These are phyloP conservation scores for Hanseniaspora gamundiae DNA, from an alignment of 1,139 yeast species.

Conservation along the genomic window DNA sequence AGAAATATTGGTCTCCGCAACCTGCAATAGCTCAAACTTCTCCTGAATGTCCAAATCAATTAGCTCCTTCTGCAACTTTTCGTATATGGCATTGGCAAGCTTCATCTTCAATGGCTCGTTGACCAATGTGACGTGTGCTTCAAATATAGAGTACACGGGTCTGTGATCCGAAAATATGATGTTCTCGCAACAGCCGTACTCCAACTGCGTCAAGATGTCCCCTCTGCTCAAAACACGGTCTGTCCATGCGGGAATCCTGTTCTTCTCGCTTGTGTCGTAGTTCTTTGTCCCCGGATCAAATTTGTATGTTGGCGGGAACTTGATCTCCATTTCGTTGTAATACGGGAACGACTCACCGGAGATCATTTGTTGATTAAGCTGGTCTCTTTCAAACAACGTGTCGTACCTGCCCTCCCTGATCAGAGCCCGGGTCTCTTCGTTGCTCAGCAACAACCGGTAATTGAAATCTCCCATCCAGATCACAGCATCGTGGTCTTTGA, in stretches of 20 bases:
- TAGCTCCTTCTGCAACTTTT: conserved; percentile 18
- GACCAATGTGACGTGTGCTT: conserved; percentile 53
- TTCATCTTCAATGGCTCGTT: conserved; percentile 51
- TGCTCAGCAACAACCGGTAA: conserved; percentile 65
- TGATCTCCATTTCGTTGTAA: conserved; percentile 68
- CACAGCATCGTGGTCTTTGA: conserved; percentile 74
- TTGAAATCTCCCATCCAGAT: conserved; percentile 97
- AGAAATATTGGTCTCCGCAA: conserved; percentile 9
- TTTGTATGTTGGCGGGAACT: conserved; percentile 84
- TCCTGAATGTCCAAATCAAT: conserved; percentile 22
- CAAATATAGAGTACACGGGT: conserved; percentile 76
- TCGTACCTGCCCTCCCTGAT: conserved; percentile 36
- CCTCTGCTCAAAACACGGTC: conserved; percentile 60
- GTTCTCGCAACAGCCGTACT: conserved; percentile 50
- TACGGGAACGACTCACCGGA: conserved; percentile 79
- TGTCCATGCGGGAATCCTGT: conserved; percentile 94
- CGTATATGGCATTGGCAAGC: conserved; percentile 50
- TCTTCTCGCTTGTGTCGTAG: conserved; percentile 86
- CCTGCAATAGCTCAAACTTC: conserved; percentile 28
- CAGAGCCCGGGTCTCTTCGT: conserved; percentile 58
- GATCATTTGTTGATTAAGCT: conserved; percentile 69
- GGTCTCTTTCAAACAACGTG: conserved; percentile 61
- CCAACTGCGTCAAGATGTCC: conserved; percentile 47
- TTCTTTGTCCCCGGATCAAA: conserved; percentile 77
- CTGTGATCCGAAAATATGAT: conserved; percentile 81